Percentiles rank a stretch among this genome's conserved stretches.
Evolutionary conservation across 768 basidiomycete species (phyloP).

Genomic region (Leucosporidium scottii): DNA sequence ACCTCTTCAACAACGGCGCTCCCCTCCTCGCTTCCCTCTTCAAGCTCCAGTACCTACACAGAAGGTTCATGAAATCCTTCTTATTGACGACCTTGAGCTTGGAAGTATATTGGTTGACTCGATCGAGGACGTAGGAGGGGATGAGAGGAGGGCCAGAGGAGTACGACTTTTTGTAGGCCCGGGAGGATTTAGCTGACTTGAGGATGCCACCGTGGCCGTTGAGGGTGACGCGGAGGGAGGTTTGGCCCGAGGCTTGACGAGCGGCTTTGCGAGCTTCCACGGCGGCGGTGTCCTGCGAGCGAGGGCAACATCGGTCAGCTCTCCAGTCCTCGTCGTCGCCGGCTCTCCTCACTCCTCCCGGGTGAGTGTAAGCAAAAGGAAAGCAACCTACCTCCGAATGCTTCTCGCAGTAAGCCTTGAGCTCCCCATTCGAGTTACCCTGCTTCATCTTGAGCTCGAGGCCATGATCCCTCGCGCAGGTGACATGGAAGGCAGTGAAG

Average conservation of each 20-base stretch:
- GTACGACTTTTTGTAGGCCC: constrained; percentile 26
- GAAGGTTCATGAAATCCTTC: constrained; percentile 61
- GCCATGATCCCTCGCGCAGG: constrained; percentile 83
- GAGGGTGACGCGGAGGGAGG: not conserved
- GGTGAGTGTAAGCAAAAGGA: too few relatives aligned
- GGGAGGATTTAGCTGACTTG: constrained; percentile 57
- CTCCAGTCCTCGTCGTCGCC: not conserved
- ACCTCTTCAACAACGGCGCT: constrained; percentile 81
- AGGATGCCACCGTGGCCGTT: not conserved
- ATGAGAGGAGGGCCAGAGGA: constrained; percentile 73
- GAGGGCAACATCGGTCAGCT: not conserved
- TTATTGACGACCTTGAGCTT: constrained; percentile 69
- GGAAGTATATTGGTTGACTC: constrained; percentile 65
- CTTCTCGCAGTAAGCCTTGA: constrained; percentile 79
- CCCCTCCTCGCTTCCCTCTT: constrained; percentile 89
- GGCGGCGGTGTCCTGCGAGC: not conserved
- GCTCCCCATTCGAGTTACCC: constrained; percentile 39
- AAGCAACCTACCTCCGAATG: constrained; percentile 69
- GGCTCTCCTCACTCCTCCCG: not conserved
- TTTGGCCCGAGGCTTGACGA: not conserved
- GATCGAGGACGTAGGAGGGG: constrained; percentile 72
- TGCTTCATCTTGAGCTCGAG: constrained; percentile 52
- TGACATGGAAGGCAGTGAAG: constrained; percentile 87
- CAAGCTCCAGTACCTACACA: constrained; percentile 93
- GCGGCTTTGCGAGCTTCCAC: not conserved